These are phyloP conservation scores for Rossbeevera mucosa DNA, from an alignment of 768 basidiomycete genomes.

Conservation along the genomic window DNA sequence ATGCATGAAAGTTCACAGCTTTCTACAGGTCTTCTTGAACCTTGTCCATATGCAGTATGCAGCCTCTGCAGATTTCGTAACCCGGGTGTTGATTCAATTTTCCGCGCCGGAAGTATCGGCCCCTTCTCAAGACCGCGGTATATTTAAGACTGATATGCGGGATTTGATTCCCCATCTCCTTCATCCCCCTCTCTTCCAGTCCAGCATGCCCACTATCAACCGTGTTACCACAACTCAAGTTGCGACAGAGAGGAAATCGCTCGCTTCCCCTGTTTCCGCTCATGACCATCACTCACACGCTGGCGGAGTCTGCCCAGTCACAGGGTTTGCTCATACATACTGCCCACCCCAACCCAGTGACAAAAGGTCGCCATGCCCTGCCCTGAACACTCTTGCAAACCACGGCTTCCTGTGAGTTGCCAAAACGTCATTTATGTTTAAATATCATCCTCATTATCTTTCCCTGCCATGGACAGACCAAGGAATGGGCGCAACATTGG, in stretches of 20 bases:
- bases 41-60: background rate
- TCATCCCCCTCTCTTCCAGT: background rate
- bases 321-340: slow-evolving; percentile 35
- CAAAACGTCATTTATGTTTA: background rate
- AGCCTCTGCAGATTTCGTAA: background rate
- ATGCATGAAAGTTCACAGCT: slow-evolving; percentile 2
- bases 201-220: slow-evolving; percentile 5
- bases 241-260: background rate
- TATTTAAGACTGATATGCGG: slow-evolving; percentile 7
- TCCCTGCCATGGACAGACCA: slow-evolving; percentile 29
- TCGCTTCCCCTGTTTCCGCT: slow-evolving; percentile 8
- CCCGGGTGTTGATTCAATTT: background rate
- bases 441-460: background rate
- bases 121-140: background rate
- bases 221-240: background rate
- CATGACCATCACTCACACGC: slow-evolving; percentile 24
- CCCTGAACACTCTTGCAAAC: slow-evolving; percentile 69
- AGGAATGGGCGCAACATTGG: slow-evolving; percentile 49
- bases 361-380: slow-evolving; percentile 65
- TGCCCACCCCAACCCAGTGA: slow-evolving; percentile 45
- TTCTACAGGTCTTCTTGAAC: background rate
- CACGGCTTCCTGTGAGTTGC: slow-evolving; percentile 65
- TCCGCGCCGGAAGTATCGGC: background rate
- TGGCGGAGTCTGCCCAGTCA: slow-evolving; percentile 37
- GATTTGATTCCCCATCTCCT: background rate